These are phyloP conservation scores for Phytophthora boehmeriae DNA, from an alignment of 352 stramenopile genomes.

Conservation along the genomic window DNA sequence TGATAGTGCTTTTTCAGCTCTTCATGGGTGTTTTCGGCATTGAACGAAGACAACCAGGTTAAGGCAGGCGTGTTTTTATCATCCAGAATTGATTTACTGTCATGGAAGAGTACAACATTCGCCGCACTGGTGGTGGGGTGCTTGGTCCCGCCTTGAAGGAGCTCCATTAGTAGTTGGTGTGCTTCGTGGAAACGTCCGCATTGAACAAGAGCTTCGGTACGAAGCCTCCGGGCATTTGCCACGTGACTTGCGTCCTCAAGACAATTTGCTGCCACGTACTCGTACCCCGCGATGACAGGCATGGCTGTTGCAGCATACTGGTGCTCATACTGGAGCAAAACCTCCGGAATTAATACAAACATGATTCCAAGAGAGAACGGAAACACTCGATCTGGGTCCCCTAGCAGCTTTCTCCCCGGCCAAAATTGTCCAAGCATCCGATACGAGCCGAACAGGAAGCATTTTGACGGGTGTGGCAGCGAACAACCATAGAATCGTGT, in stretches of 20 bases:
- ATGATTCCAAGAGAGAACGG: constrained; percentile 41
- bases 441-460: constrained; percentile 69
- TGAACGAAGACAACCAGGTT: constrained; percentile 41
- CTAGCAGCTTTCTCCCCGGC: constrained; percentile 56
- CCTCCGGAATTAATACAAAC: constrained; percentile 50
- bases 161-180: constrained; percentile 32
- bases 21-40: constrained; percentile 19
- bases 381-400: constrained; percentile 47
- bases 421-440: constrained; percentile 56
- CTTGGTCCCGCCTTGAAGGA: constrained; percentile 32
- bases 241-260: constrained; percentile 57
- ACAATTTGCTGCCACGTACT: constrained; percentile 47
- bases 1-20: constrained; percentile 28
- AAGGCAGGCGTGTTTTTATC: constrained; percentile 37
- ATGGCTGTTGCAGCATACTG: constrained; percentile 51
- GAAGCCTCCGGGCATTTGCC: constrained; percentile 56
- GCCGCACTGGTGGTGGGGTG: constrained; percentile 16
- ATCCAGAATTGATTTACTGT: constrained; percentile 47
- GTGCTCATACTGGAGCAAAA: constrained; percentile 58
- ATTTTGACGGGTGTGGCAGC: constrained; percentile 59
- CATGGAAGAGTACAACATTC: constrained; percentile 29
- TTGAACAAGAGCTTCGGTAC: constrained; percentile 53
- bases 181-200: constrained; percentile 62
- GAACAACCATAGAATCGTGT: constrained; percentile 63
- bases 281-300: constrained; percentile 63